Evolutionary conservation across 345 rosid genomes (phyloP), one percentile per base, ranked within the genome.

Genomic region (Populus euphratica): DNA sequence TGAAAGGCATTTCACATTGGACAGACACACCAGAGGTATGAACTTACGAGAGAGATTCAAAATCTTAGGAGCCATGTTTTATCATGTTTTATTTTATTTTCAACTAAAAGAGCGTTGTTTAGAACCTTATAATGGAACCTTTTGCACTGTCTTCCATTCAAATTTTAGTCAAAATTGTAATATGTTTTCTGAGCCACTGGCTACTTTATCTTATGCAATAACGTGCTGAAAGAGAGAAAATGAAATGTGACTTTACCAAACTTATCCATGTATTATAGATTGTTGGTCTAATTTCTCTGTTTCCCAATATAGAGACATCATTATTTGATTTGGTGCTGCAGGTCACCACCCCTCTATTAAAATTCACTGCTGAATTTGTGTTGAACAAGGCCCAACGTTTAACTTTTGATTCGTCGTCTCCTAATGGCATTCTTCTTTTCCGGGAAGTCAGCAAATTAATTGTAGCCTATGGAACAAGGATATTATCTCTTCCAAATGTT

Each of bases 291-390:
- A 50, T 27, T 38, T 61, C 13, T 41, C 14, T 6, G 12, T 18
- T 76, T 38, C 7, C 18, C 31, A 5, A 27, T 73, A 25, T 21
- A 16, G 14, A 33, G 13, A 39, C 43, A 17, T 16, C 7, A 36
- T 78, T 76, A 54, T 50, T 81, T 81, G 72, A 27, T 71, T 75
- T 78, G 73, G 80, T 79, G 81, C 73, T 87, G 81, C 90, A 96
- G 99, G 98, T 94, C 75, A 94, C 97, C 33, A 94, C 99, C 54
- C 97, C 98, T 23, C 76, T 94, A 88, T 79, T 96, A 80, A 94
- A 96, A 83, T 96, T 94, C 91, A 90, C 94, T 97, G 93, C 98
- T 76, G 99, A 96, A 88, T 96, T 96, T 78, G 99, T 94, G 73
- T 83, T 90, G 82, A 96, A 96, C 93, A 94, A 96, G 85, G 89